Evolutionary conservation across 75 land plant species (phyloP), one percentile per base, ranked within the genome.

Genomic region (Isoetes taiwanensis): DNA sequence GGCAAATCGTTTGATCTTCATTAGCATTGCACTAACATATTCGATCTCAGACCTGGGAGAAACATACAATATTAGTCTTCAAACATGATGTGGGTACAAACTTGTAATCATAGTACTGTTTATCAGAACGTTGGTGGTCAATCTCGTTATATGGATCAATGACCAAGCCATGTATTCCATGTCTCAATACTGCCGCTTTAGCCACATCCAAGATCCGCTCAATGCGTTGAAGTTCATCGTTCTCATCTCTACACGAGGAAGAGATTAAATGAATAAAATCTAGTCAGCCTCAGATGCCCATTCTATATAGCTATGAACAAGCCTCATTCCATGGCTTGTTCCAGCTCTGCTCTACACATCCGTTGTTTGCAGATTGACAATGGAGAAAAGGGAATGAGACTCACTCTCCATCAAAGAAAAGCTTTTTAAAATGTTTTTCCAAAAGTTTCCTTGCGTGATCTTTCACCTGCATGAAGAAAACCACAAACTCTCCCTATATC

Each of bases 101-200:
- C 25, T 8, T 46, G 5, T 19, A 46, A 46, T n/a, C 21, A 6
- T 46, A n/a, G n/a, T 46, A 88, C 95, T 77, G 78, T 57, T 56
- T 76, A 14, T 64, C 2, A 41, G 74, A 69, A 12, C 99, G 85
- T 63, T 84, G 96, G 66, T 94, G 99, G 71, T 94, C 99, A 17
- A 94, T 76, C 60, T 94, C 99, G 61, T 94, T 94, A 67, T 94
- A 94, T 14, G 99, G 99, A 76, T 94, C 99, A 63, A 94, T 82
- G 4, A 94, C 90, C 30, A 94, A 80, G 17, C 99, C 99, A 41
- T 78, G 81, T 28, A 88, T 72, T 9, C 99, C 99, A 69, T 94
- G 81, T 42, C 99, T 67, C 37, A 81, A 16, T 58, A 94, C 99
- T 54, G 99, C 99, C 30, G 78, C 73, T 58, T 71, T 88, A 31